Conservation (phyloP, 345 rosid species). For the Populus davidiana region DNA sequence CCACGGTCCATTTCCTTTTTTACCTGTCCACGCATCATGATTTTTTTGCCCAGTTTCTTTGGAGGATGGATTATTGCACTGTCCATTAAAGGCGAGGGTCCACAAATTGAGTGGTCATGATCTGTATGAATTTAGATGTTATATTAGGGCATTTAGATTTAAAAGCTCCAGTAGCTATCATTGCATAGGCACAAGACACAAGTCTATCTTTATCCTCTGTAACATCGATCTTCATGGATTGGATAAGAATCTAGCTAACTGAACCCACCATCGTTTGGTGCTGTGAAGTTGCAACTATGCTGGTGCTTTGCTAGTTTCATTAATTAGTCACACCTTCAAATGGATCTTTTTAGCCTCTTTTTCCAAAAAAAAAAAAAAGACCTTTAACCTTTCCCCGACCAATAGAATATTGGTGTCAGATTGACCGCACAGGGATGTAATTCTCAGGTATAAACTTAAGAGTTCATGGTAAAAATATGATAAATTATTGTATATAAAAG, state of each 20-base stretch:
- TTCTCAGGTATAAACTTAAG: too few relatives aligned
- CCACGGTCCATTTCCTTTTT: background rate
- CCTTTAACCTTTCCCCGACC: background rate
- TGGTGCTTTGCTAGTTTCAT: background rate
- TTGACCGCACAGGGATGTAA: background rate
- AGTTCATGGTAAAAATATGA: too few relatives aligned
- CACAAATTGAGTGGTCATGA: slow-evolving; percentile 14
- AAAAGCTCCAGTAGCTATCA: slow-evolving; percentile 3
- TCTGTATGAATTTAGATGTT: background rate
- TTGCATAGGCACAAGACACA: background rate
- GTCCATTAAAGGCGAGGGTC: slow-evolving; percentile 6
- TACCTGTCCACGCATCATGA: background rate
- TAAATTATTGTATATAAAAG: too few relatives aligned
- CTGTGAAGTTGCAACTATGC: background rate
- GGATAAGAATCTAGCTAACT: background rate
- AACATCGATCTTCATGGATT: background rate
- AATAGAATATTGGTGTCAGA: background rate
- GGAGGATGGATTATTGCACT: background rate
- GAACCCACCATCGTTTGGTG: background rate
- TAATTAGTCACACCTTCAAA: background rate
- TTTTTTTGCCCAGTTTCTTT: slow-evolving; percentile 14
- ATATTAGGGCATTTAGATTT: background rate
- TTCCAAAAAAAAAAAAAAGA: too few relatives aligned
- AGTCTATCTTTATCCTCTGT: slow-evolving; percentile 1
- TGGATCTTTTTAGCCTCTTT: too few relatives aligned